A percentile compares a stretch with the other conserved stretches of the same genome.
phyloP scores from a whole-genome alignment of 352 stramenopile genomes.

The Phytophthora aleatoria region DNA sequence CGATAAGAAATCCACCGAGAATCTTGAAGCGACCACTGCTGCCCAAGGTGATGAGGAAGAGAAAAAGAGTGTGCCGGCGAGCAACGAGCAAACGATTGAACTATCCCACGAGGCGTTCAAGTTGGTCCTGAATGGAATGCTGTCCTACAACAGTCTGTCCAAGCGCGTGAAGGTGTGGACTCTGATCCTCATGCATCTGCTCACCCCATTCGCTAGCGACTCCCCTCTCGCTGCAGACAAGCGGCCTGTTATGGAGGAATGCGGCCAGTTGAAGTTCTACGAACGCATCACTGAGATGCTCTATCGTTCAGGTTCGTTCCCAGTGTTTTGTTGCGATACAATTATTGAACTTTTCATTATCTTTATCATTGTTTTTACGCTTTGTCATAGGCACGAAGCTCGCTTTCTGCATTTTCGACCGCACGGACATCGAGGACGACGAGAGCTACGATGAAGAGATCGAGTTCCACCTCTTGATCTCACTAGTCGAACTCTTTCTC shows the following conservation, averaged over 20 bases:
- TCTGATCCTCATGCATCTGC: constrained; percentile 58
- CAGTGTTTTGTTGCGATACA: neutral
- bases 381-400: constrained; percentile 49
- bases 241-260: constrained; percentile 24
- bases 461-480: constrained; percentile 67
- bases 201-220: constrained; percentile 36
- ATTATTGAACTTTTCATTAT: neutral
- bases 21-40: neutral
- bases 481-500: constrained; percentile 60
- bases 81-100: neutral
- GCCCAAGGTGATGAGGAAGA: constrained; percentile 5
- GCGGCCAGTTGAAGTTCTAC: constrained; percentile 42
- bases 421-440: constrained; percentile 69
- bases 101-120: constrained; percentile 45
- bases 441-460: constrained; percentile 79
- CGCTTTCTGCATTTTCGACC: constrained; percentile 72
- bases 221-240: constrained; percentile 28
- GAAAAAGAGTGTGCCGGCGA: neutral
- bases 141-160: constrained; percentile 57
- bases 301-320: constrained; percentile 44
- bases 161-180: constrained; percentile 65
- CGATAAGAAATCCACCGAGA: constrained; percentile 4
- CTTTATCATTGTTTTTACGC: neutral
- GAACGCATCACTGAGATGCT: constrained; percentile 42
- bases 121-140: constrained; percentile 47